phyloP scores from a whole-genome alignment of 352 stramenopile species.

The Pythium sukuiense region DNA sequence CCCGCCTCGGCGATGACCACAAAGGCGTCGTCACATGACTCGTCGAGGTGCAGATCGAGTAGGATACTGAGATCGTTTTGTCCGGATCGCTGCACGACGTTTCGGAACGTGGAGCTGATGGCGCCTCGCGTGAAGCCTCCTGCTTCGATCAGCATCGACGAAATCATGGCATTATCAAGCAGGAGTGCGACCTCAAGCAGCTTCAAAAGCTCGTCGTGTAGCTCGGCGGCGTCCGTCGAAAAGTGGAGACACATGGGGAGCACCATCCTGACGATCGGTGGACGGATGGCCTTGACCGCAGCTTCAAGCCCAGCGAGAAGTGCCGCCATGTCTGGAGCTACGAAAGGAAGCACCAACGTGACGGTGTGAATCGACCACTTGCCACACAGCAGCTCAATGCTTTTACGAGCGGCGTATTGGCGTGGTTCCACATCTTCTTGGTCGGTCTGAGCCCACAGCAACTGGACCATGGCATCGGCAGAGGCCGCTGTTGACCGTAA shows the following conservation, averaged over 20 bases:
- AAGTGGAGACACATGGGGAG: background rate
- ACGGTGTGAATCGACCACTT: background rate
- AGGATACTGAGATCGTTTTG: background rate
- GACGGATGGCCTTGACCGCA: background rate
- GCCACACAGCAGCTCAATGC: background rate
- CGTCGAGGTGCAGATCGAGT: background rate
- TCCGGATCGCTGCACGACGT: background rate
- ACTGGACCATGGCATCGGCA: background rate
- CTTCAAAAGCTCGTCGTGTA: background rate
- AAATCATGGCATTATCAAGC: background rate
- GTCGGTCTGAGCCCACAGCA: constrained; percentile 4
- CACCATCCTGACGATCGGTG: background rate
- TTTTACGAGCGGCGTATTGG: background rate
- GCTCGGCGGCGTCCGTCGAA: background rate
- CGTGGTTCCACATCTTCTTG: background rate
- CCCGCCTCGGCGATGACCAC: background rate
- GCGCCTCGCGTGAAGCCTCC: background rate
- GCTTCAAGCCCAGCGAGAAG: background rate
- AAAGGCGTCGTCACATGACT: background rate
- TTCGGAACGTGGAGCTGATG: background rate
- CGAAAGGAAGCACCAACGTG: background rate
- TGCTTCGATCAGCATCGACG: background rate
- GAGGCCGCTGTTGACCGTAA: background rate
- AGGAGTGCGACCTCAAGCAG: background rate
- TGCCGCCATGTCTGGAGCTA: background rate